Percentiles rank a stretch among this genome's conserved stretches.
These are phyloP conservation scores for Aspergillus amoenus DNA, from an alignment of 2,329 filamentous ascomycete species.

Conservation along the genomic window DNA sequence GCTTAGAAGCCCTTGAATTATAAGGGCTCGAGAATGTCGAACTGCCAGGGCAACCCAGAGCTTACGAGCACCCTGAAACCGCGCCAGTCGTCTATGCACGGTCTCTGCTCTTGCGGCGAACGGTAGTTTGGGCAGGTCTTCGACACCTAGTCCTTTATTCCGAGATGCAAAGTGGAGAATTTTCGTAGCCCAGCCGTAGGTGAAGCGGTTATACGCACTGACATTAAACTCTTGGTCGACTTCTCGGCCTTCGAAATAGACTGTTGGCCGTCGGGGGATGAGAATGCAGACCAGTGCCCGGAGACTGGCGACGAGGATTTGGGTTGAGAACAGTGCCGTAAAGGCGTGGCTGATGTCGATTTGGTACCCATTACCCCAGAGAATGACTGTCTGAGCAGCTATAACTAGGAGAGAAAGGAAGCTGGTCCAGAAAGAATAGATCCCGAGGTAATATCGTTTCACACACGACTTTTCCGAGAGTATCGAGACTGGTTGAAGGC, in stretches of 20 bases:
- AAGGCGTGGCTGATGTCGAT: conserved; percentile 20
- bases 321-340: conserved; percentile 50
- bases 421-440: conserved; percentile 32
- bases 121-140: conserved; percentile 63
- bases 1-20: conserved; percentile 60
- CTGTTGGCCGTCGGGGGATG: conserved; percentile 66
- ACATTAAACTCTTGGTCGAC: conserved; percentile 66
- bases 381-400: conserved; percentile 29
- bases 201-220: conserved; percentile 62
- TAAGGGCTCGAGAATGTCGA: conserved; percentile 57
- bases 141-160: conserved; percentile 61
- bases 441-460: conserved; percentile 31
- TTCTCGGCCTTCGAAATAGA: conserved; percentile 58
- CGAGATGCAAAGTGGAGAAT: conserved; percentile 57
- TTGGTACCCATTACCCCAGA: conserved; percentile 26
- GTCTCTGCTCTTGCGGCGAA: conserved; percentile 54
- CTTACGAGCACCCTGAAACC: conserved; percentile 32
- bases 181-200: conserved; percentile 62
- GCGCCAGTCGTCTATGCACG: conserved; percentile 51
- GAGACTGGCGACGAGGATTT: conserved; percentile 43
- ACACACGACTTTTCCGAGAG: conserved; percentile 34
- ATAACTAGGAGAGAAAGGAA: conserved; percentile 23
- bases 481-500: conserved; percentile 34
- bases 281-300: conserved; percentile 45
- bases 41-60: conserved; percentile 63